These are phyloP conservation scores for Potentilla sterilis DNA, from an alignment of 306 rosid species.

Conservation along the genomic window DNA sequence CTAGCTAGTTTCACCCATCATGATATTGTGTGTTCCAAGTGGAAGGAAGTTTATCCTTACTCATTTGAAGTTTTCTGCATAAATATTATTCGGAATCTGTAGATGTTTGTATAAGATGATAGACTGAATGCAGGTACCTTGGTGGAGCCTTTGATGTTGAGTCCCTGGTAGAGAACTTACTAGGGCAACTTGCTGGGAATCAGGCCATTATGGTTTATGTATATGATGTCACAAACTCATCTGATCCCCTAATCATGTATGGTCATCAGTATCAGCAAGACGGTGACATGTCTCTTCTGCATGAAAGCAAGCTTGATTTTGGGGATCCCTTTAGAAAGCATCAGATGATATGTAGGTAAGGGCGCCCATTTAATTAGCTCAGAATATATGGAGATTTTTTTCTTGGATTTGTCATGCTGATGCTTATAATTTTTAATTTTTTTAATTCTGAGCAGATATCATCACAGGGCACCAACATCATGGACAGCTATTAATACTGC, in stretches of 20 bases:
- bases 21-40: background rate
- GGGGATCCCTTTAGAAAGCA: constrained; percentile 95
- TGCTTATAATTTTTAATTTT: constrained; percentile 21
- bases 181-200: constrained; percentile 94
- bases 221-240: constrained; percentile 78
- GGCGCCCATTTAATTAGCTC: constrained; percentile 20
- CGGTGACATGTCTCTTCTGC: constrained; percentile 67
- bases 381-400: background rate
- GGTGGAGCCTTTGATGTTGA: constrained; percentile 99
- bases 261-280: constrained; percentile 72
- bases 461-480: constrained; percentile 76
- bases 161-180: constrained; percentile 97
- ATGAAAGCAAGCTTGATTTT: constrained; percentile 90
- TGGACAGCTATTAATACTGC: constrained; percentile 71
- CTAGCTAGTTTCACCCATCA: background rate
- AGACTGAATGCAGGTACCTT: constrained; percentile 58
- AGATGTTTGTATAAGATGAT: constrained; percentile 25
- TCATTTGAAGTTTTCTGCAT: background rate
- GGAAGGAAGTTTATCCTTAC: background rate
- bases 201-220: constrained; percentile 90
- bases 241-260: constrained; percentile 76
- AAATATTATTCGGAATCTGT: constrained; percentile 17
- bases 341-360: constrained; percentile 92
- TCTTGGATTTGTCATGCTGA: constrained; percentile 23
- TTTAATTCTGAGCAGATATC: constrained; percentile 64